Evolutionary conservation across 805 yeast genomes (phyloP), one percentile per base, ranked within the genome.

Genomic region (Ogataea parapolymorpha): DNA sequence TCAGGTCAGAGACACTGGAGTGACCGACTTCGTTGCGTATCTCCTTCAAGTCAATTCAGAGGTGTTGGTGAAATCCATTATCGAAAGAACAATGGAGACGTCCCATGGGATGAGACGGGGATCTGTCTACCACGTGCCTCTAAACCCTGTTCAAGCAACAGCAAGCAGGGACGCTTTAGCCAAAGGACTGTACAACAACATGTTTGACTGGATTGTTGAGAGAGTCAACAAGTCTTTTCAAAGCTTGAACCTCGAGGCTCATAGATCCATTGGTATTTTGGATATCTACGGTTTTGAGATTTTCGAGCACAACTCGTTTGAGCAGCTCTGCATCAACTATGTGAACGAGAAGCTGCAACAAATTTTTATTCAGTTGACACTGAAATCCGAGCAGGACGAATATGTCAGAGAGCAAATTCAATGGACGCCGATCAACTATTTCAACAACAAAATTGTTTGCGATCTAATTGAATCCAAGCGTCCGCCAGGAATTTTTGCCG

Each of bases 271-370:
- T 55, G 98, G 98, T 50, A 90, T 90, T 53, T 72, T 90, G 58
- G 98, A 90, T 77, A 90, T 91, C 51, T 90, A 90, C 60, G 98
- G 98, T 8, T 90, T 90, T 67, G 98, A 90, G 65, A 91, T 91
- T 58, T 90, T 90, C 60, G 96, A 90, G 42, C 91, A 86, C 54
- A 90, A 90, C 67, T 86, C 96, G 2, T 90, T 91, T 62, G 97
- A 91, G 62, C 98, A 90, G 66, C 74, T 90, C 50, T 90, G 97
- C 68, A 90, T 90, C 70, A 90, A 91, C 63, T 90, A 91, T 54
- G 97, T 90, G 50, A 90, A 90, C 65, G 98, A 90, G 65, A 91
- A 91, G 66, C 73, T 91, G 53, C 97, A 90, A 68, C 99, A 91
- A 63, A 93, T 91, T 59, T 93, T 93, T 58, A 93, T 93, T 61